Base-by-base conservation (phyloP, 805 yeast genomes). In the Kodamaea restingae region DNA sequence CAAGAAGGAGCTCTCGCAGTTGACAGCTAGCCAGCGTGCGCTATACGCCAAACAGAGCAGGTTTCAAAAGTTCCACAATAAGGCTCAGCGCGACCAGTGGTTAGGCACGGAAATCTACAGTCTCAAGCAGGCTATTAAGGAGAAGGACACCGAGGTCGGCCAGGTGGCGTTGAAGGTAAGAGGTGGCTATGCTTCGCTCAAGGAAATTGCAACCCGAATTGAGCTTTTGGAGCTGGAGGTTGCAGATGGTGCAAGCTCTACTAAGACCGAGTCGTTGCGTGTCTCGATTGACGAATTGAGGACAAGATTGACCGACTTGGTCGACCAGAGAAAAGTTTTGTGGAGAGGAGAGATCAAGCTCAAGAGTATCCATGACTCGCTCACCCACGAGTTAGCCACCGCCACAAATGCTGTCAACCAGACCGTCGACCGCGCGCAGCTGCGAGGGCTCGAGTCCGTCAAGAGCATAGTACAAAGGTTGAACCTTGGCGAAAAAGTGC, bases 301-400 rank as follows among this genome's bases (percentile, higher is more conserved):
- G 48, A 43, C 51, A 3, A 50, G 68, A 17, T 70, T 77, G 35
- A 58, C 65, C 15, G 59, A 54, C 2, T 66, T 78, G 18, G 70
- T 75, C 9, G 95, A 88, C 50, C 71, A 77, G 43, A 75, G 95
- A 49, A 88, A 84, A 53, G 62, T 60, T 7, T 61, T 82, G 8
- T 87, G 95, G 95, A 75, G 96, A 52, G 80, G 81, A 15, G 93
- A 87, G 48, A 78, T 84, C 35, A 78, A 78, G 49, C 60, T 74
- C 28, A 75, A 73, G 43, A 73, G 83, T n/a, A 61, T 78, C 11
- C 54, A 70, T 9, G 81, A 76, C 31, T 73, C 82, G 2, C 60
- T 80, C 9, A 63, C 66, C 8, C 75, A 75, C 34, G 85, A 81
- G 30, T 69, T 80, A 9, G 67, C 65, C 17, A 62, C 61, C 32